phyloP scores from a whole-genome alignment of 1,284 basidiomycete genomes.

The Amylostereum areolatum region DNA sequence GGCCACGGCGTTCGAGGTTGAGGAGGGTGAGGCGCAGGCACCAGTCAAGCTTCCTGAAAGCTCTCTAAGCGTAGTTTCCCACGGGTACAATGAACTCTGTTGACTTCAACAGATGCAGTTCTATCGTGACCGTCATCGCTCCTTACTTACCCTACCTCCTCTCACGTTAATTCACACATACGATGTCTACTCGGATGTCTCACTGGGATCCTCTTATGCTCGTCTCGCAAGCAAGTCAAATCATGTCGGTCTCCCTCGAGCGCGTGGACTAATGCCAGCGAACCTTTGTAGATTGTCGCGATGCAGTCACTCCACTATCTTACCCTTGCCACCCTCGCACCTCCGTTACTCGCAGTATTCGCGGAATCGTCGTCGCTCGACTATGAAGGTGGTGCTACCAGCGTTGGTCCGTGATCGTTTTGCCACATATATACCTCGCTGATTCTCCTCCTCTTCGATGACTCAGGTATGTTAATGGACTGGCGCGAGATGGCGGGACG shows the following conservation, averaged over 20 bases:
- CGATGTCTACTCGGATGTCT: not conserved
- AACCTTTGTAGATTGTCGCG: slow-evolving; percentile 68
- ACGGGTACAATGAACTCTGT: no score
- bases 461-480: slow-evolving; percentile 85
- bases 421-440: not conserved
- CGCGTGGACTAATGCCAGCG: slow-evolving; percentile 1
- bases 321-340: slow-evolving; percentile 77
- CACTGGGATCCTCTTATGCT: slow-evolving; percentile 72
- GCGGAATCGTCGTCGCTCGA: slow-evolving; percentile 69
- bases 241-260: not conserved
- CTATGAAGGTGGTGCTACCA: slow-evolving; percentile 83
- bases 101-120: no score
- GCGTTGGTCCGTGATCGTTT: slow-evolving; percentile 51
- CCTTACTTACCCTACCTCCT: no score
- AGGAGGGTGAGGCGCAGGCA: no score
- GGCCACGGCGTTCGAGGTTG: no score
- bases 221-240: slow-evolving; percentile 53
- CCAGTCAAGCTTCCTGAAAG: no score
- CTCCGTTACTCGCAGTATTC: slow-evolving; percentile 71
- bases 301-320: slow-evolving; percentile 93
- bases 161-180: not conserved
- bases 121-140: no score
- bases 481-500: slow-evolving; percentile 92
- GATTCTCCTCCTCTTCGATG: slow-evolving; percentile 1
- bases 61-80: no score